These are phyloP conservation scores for Ichthyophthirius multifiliis DNA, from an alignment of 169 alveolate species.

Conservation along the genomic window DNA sequence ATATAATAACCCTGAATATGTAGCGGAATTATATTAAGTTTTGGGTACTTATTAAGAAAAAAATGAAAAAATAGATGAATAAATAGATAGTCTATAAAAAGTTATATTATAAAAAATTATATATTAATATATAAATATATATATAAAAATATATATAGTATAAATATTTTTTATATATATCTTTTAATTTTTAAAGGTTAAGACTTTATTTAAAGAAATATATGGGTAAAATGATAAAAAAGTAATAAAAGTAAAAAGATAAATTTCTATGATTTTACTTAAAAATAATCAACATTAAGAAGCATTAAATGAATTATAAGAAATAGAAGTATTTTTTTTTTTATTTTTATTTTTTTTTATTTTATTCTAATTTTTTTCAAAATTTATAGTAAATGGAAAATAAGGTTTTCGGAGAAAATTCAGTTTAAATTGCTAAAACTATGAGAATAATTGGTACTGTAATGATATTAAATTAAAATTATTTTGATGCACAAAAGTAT, in stretches of 20 bases:
- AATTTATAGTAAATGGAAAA: constrained; percentile 41
- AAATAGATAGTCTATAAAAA: constrained; percentile 42
- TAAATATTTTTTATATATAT: too few relatives aligned
- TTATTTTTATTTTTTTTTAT: neutral
- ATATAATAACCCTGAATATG: constrained; percentile 36
- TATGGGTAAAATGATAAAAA: constrained; percentile 55
- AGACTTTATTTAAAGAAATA: constrained; percentile 49
- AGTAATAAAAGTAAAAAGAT: constrained; percentile 73
- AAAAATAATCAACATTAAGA: constrained; percentile 60
- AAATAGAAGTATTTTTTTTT: constrained; percentile 49
- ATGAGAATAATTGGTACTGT: constrained; percentile 73
- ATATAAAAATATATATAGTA: neutral
- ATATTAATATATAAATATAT: neutral
- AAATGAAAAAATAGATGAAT: constrained; percentile 40
- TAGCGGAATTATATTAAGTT: constrained; percentile 36
- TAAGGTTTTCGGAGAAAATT: constrained; percentile 59
- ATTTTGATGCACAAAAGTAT: constrained; percentile 64
- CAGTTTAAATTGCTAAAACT: constrained; percentile 65
- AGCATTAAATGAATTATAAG: constrained; percentile 65
- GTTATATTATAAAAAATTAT: constrained; percentile 8
- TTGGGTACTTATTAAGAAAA: constrained; percentile 35
- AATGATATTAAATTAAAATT: constrained; percentile 36
- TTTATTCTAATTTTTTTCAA: neutral
- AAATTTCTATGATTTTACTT: constrained; percentile 54
- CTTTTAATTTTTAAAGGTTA: constrained; percentile 40